Evolutionary conservation across 2,329 filamentous ascomycete species (phyloP).

Genomic region (Apiospora rasikravindrae): DNA sequence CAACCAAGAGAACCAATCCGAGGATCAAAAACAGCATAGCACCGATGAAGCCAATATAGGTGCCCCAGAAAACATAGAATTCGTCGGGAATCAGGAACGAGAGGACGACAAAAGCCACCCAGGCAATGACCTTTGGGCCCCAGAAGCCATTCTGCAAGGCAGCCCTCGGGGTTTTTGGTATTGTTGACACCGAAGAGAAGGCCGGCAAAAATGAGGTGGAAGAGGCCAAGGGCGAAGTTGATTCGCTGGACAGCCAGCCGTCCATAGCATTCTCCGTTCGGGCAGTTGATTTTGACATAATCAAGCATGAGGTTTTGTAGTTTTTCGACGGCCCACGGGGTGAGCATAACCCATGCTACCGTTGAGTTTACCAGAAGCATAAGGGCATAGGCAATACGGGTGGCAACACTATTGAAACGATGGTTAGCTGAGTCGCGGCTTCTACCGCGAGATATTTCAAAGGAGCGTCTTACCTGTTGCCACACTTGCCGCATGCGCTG

Average conservation of each 20-base stretch:
- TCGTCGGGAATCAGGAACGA: conserved; percentile 95
- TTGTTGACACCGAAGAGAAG: conserved; percentile 85
- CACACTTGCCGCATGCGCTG: conserved; percentile 94
- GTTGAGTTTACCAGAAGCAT: conserved; percentile 97
- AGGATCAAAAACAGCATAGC: conserved; percentile 94
- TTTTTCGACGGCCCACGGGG: conserved; percentile 96
- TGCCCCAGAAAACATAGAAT: conserved; percentile 96
- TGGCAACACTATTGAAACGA: conserved; percentile 73
- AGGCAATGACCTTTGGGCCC: conserved; percentile 93
- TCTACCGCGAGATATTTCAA: too few relatives aligned
- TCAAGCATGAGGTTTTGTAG: conserved; percentile 89
- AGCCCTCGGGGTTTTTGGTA: conserved; percentile 86
- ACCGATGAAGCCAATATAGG: conserved; percentile 86
- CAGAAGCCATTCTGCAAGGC: conserved; percentile 97
- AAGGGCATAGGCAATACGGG: conserved; percentile 93
- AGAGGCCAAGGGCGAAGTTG: conserved; percentile 94
- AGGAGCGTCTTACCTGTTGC: conserved; percentile 75
- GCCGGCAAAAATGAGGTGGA: conserved; percentile 86
- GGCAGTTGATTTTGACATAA: conserved; percentile 94
- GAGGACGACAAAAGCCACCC: conserved; percentile 84
- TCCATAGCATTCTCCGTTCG: conserved; percentile 88
- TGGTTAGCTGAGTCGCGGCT: conserved; percentile 19
- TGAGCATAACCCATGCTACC: conserved; percentile 98
- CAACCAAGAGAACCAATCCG: conserved; percentile 89
- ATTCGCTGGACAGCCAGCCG: conserved; percentile 97